A percentile compares a stretch with the other conserved stretches of the same genome.
Evolutionary conservation across 2,329 filamentous ascomycete genomes (phyloP).

Genomic region (Phialophora macrospora): DNA sequence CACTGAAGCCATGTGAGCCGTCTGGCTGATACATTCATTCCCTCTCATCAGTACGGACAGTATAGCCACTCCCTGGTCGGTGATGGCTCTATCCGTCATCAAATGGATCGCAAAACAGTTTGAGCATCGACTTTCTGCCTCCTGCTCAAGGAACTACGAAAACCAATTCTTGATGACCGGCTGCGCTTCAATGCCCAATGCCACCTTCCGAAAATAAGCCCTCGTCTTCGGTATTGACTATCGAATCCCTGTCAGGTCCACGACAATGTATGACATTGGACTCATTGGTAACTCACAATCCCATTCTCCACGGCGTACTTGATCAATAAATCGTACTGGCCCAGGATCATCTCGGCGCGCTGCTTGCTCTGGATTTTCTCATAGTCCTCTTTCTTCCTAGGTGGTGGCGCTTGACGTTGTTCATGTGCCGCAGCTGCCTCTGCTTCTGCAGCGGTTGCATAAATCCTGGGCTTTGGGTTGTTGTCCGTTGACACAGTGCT

Average conservation of each 20-base stretch:
- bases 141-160: constrained; percentile 4
- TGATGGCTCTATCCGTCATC: not conserved
- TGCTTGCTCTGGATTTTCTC: constrained; percentile 21
- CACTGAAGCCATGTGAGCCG: not conserved
- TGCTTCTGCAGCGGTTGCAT: not conserved
- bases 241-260: constrained; percentile 1
- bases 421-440: not conserved
- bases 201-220: constrained; percentile 37
- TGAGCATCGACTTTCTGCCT: not conserved
- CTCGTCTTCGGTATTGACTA: constrained; percentile 37
- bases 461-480: not conserved
- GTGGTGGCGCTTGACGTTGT: no score
- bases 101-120: not conserved
- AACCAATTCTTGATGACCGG: constrained; percentile 39
- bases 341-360: constrained; percentile 25
- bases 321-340: constrained; percentile 42
- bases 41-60: not conserved
- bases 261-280: not conserved
- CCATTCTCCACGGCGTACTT: constrained; percentile 48
- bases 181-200: constrained; percentile 28
- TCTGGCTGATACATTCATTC: not conserved
- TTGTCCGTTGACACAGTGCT: not conserved
- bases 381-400: constrained; percentile 5
- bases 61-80: not conserved
- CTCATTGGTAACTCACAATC: constrained; percentile 41